Conservation (phyloP, 2,329 filamentous ascomycete genomes). For the Helicocarpus griseus region DNA sequence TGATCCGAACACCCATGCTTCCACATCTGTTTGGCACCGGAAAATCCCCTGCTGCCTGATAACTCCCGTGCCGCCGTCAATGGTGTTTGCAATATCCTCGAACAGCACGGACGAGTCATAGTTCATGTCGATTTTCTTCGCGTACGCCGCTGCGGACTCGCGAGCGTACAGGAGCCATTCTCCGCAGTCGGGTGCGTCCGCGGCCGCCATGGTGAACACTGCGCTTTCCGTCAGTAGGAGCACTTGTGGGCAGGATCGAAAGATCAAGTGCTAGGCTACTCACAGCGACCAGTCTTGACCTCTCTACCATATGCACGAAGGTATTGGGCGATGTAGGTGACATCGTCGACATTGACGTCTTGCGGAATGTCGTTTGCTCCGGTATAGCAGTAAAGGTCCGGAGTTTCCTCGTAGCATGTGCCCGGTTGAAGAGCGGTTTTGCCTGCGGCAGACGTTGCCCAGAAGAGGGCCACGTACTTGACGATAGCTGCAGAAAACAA, state of each 20-base stretch:
- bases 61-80: not conserved
- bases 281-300: constrained; percentile 1
- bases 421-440: not conserved
- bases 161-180: constrained; percentile 5
- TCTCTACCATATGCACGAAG: constrained; percentile 3
- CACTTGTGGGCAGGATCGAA: no score
- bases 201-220: constrained; percentile 6
- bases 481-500: not conserved
- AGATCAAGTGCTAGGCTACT: not conserved
- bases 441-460: not conserved
- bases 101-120: constrained; percentile 4
- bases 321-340: not conserved
- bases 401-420: not conserved
- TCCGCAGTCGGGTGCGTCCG: constrained; percentile 4
- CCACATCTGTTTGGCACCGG: constrained; percentile 1
- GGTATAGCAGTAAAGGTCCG: not conserved
- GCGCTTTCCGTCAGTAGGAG: not conserved
- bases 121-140: constrained; percentile 5
- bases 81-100: constrained; percentile 6
- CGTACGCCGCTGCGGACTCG: constrained; percentile 1
- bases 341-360: not conserved
- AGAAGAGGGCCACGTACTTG: not conserved
- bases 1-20: not conserved
- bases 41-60: not conserved
- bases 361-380: not conserved